Base-by-base conservation (phyloP, 345 rosid species). In the Euphorbia tirucalli region DNA sequence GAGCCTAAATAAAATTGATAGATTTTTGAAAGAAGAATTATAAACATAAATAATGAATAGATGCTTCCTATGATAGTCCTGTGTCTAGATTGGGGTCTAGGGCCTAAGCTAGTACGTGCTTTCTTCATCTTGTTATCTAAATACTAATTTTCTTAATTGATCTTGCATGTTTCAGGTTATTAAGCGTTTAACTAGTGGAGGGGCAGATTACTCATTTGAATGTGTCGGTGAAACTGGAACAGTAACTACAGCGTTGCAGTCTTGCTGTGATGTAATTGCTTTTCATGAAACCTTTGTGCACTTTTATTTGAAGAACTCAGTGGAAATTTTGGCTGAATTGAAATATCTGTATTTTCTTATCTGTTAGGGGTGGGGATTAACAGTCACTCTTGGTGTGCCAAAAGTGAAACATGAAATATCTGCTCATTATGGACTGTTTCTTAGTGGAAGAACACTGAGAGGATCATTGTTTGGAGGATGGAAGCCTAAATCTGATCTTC, bases 371-470 rank as follows among this genome's bases (percentile, higher is more conserved):
- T 94, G 97, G 96, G 98, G 98, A 9, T 43, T 87, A 78, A 81
- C 98, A 0, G 85, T 94, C 71, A 92, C 96, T 41, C 92, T 92
- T 43, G 98, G 98, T 65, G 98, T 92, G 65, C 97, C 97, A 0
- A 92, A 90, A 83, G 78, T 30, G 69, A 94, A 88, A 61, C 97
- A 91, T 21, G 89, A 89, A 80, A 80, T 92, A 74, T 75, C 87
- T 65, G 92, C 96, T 52, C 98, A 94, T 49, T 94, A 89, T 11
- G 89, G 87, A 35, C 83, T 93, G 27, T 71, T 92, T 48, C 90
- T 94, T 35, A 75, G 83, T 0, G 98, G 97, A 61, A 87, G 80
- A 77, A 90, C 97, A 24, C 59, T 94, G 71, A 90, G 77, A 85
- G 98, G 98, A 49, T 77, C 97, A 68, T 78, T 92, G 46, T 86